phyloP scores from a whole-genome alignment of 2,329 filamentous ascomycete species.

The Ceratocystis huliohia region DNA sequence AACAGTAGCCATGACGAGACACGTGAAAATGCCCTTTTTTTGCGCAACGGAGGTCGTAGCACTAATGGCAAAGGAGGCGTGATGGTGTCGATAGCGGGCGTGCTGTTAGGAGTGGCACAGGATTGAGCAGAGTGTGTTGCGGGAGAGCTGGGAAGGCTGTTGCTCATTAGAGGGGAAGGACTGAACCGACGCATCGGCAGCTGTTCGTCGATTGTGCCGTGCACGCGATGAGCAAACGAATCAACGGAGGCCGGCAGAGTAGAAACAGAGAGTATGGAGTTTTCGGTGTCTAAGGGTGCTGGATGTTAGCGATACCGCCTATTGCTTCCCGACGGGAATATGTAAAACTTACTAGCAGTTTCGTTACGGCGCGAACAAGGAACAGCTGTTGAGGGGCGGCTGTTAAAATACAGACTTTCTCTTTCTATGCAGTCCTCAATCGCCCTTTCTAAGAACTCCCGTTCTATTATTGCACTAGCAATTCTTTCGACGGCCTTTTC shows the following conservation, averaged over 20 bases:
- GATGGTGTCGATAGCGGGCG: conserved; percentile 26
- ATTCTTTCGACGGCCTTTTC: conserved; percentile 43
- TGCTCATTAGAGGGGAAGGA: conserved; percentile 13
- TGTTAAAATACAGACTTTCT: conserved; percentile 43
- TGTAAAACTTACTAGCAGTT: conserved; percentile 24
- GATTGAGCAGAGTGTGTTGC: conserved; percentile 10
- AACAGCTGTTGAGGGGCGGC: conserved; percentile 41
- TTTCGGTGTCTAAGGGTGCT: not conserved
- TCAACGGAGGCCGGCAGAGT: conserved; percentile 44
- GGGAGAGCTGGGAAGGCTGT: not conserved
- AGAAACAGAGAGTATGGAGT: conserved; percentile 40
- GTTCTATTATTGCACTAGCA: conserved; percentile 44
- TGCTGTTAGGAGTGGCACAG: conserved; percentile 20
- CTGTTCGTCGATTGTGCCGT: not conserved
- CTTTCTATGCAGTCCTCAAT: conserved; percentile 49
- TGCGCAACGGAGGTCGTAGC: conserved; percentile 46
- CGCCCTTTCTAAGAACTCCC: conserved; percentile 45
- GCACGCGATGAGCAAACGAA: conserved; percentile 41
- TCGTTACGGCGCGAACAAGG: conserved; percentile 27
- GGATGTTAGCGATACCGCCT: not conserved
- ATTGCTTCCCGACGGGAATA: not conserved
- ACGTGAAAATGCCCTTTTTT: conserved; percentile 54
- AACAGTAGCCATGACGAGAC: conserved; percentile 48
- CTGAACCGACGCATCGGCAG: not conserved
- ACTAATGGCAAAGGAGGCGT: conserved; percentile 47